phyloP scores from a whole-genome alignment of 768 basidiomycete genomes.

The Tulasnella sp. region DNA sequence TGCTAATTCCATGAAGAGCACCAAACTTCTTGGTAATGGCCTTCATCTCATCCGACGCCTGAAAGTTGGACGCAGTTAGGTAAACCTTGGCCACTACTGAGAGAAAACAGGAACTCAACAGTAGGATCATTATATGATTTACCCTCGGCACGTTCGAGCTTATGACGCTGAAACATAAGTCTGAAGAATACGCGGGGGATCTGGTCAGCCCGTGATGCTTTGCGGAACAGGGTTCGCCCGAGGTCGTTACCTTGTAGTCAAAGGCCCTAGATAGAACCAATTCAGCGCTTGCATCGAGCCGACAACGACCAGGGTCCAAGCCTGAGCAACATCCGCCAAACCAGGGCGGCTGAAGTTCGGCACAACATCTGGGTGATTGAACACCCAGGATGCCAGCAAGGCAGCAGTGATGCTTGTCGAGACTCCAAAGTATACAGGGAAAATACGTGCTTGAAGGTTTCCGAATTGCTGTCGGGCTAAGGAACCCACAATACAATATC shows the following conservation, averaged over 20 bases:
- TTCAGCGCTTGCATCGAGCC: slow-evolving; percentile 54
- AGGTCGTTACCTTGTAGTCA: slow-evolving; percentile 54
- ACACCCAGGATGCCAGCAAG: slow-evolving; percentile 57
- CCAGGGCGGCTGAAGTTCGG: slow-evolving; percentile 46
- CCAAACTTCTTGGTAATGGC: slow-evolving; percentile 63
- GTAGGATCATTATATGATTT: slow-evolving; percentile 60
- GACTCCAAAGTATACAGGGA: slow-evolving; percentile 68
- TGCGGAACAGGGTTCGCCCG: background rate
- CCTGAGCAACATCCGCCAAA: slow-evolving; percentile 61
- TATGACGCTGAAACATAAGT: slow-evolving; percentile 71
- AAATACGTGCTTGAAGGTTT: slow-evolving; percentile 65
- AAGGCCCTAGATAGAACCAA: slow-evolving; percentile 64
- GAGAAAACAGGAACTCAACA: slow-evolving; percentile 42
- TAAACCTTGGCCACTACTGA: background rate
- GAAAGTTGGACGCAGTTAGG: slow-evolving; percentile 19
- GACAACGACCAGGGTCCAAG: slow-evolving; percentile 51
- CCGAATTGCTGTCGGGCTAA: slow-evolving; percentile 69
- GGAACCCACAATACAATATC: background rate
- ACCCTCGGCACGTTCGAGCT: slow-evolving; percentile 68
- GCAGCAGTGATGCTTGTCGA: slow-evolving; percentile 53
- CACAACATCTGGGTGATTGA: slow-evolving; percentile 54
- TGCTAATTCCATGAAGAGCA: slow-evolving; percentile 63
- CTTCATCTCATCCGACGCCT: slow-evolving; percentile 70
- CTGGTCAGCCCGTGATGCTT: slow-evolving; percentile 18
- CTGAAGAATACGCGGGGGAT: slow-evolving; percentile 37